Conservation (phyloP, 2,329 filamentous ascomycete genomes). For the Claviceps maximensis region DNA sequence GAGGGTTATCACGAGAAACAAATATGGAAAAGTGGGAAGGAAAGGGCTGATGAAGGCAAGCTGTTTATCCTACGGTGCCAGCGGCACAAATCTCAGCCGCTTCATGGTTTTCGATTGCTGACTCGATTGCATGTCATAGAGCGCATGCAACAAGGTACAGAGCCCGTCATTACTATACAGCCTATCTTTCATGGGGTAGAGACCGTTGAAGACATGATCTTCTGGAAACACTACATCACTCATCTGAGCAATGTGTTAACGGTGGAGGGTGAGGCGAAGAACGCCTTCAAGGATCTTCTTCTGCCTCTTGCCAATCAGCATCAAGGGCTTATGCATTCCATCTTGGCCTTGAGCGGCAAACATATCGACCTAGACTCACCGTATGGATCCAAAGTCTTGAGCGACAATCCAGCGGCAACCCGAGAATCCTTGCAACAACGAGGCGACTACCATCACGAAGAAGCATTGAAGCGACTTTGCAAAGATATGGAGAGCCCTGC, state of each 20-base stretch:
- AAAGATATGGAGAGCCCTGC: constrained; percentile 30
- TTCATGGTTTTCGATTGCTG: background rate
- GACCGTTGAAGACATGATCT: constrained; percentile 62
- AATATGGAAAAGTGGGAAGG: constrained; percentile 75
- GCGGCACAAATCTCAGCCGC: background rate
- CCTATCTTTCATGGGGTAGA: constrained; percentile 71
- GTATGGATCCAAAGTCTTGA: constrained; percentile 40
- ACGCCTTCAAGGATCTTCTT: constrained; percentile 75
- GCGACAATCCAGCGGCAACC: constrained; percentile 33
- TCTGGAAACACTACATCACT: constrained; percentile 72
- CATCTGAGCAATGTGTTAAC: constrained; percentile 71
- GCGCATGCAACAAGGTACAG: constrained; percentile 32
- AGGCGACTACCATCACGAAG: constrained; percentile 41
- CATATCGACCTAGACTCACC: constrained; percentile 52
- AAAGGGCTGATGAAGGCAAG: constrained; percentile 57
- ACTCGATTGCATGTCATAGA: constrained; percentile 20
- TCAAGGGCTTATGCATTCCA: constrained; percentile 77
- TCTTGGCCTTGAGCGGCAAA: constrained; percentile 70
- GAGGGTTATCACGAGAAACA: constrained; percentile 82
- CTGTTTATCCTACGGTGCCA: background rate
- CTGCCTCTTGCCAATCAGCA: constrained; percentile 71
- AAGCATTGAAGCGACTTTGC: constrained; percentile 39
- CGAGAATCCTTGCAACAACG: constrained; percentile 34
- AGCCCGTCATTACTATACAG: constrained; percentile 43
- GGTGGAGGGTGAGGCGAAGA: constrained; percentile 65